Evolutionary conservation across 371 early-diverging fungal genomes (phyloP).

Genomic region (Circinella minor): DNA sequence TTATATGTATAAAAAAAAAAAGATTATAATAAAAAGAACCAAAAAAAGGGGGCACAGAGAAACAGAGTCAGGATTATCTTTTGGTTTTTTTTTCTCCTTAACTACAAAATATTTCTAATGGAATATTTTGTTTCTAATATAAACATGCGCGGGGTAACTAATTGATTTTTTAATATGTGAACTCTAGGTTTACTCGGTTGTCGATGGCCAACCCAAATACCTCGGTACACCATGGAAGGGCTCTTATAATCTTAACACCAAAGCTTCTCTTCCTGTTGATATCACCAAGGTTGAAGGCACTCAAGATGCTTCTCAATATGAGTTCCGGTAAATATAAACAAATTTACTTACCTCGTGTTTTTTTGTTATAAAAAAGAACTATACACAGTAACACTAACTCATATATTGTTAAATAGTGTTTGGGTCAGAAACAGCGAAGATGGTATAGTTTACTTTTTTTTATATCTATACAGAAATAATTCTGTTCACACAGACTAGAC

Average conservation of each 20-base stretch:
- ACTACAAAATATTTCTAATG: no score
- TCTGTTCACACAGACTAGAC: no score
- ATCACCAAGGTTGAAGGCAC: conserved; percentile 10
- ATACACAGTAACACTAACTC: not conserved
- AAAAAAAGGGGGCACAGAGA: not conserved
- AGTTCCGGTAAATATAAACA: conserved; percentile 1
- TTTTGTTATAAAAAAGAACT: not conserved
- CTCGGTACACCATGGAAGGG: conserved; percentile 27
- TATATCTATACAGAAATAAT: not conserved
- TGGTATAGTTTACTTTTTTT: conserved; percentile 1
- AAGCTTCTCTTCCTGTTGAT: conserved; percentile 20
- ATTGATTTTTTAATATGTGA: no score
- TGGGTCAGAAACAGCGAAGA: conserved; percentile 5
- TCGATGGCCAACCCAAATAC: conserved; percentile 22
- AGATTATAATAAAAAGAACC: not conserved
- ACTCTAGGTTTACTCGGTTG: conserved; percentile 21
- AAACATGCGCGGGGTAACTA: no score
- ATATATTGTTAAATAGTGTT: not conserved
- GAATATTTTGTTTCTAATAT: not conserved
- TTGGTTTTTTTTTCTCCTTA: no score
- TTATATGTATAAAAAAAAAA: no score
- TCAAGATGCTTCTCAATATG: not conserved
- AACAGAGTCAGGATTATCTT: not conserved
- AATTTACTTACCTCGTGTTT: conserved; percentile 1
- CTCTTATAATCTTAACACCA: conserved; percentile 20